Evolutionary conservation across 176 grass and related monocot species (phyloP).

Genomic region (Eremochloa ophiuroides): DNA sequence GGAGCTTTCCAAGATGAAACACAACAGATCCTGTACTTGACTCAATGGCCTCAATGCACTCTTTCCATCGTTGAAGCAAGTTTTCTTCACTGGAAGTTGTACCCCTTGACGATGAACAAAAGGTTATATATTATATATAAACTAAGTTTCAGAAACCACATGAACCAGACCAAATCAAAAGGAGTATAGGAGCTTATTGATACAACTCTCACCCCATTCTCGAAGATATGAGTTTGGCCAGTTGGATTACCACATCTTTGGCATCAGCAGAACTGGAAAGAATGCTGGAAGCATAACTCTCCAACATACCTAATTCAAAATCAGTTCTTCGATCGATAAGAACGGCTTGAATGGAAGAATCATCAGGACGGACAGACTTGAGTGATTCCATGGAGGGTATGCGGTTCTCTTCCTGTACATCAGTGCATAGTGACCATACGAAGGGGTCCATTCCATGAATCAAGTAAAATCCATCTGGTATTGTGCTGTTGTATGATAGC

Average conservation of each 20-base stretch:
- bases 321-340: conserved; percentile 68
- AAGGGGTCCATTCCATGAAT: conserved; percentile 97
- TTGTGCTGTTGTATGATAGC: conserved; percentile 78
- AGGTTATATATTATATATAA: background rate
- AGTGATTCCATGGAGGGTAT: conserved; percentile 78
- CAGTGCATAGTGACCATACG: conserved; percentile 92
- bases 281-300: conserved; percentile 46
- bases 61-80: conserved; percentile 71
- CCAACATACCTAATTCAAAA: conserved; percentile 64
- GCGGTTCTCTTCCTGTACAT: conserved; percentile 62
- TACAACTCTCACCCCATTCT: conserved; percentile 65
- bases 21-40: conserved; percentile 67
- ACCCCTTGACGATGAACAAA: conserved; percentile 39
- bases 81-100: conserved; percentile 57
- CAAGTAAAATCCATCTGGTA: conserved; percentile 85
- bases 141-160: background rate
- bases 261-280: conserved; percentile 49
- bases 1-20: conserved; percentile 74
- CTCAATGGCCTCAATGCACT: conserved; percentile 55
- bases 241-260: conserved; percentile 71
- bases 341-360: conserved; percentile 69
- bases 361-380: conserved; percentile 49
- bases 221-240: conserved; percentile 78
- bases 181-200: background rate
- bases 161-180: background rate